Percentiles rank a stretch among this genome's conserved stretches.
These are phyloP conservation scores for Mortierella antarctica DNA, from an alignment of 192 early-diverging fungal species.

Conservation along the genomic window DNA sequence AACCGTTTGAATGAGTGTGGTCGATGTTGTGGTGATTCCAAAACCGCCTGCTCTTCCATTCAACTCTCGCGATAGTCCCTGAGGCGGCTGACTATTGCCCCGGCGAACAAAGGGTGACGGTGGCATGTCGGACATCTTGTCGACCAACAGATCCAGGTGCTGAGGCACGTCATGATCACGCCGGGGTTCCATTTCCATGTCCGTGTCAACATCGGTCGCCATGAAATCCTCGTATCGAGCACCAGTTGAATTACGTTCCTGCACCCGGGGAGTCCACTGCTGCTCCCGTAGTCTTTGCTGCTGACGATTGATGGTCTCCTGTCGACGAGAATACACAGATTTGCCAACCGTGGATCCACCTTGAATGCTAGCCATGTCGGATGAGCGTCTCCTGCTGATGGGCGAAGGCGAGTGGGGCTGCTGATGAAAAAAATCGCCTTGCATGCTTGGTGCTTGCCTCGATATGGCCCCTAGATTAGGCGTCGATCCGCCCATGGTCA, in stretches of 20 bases:
- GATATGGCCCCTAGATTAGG: not conserved
- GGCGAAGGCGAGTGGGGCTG: conserved; percentile 9
- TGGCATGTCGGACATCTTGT: conserved; percentile 6
- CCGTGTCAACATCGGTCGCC: conserved; percentile 18
- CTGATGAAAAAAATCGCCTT: not conserved
- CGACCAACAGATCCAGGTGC: conserved; percentile 29
- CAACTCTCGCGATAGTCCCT: not conserved
- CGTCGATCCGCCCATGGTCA: conserved; percentile 1
- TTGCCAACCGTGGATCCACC: conserved; percentile 22
- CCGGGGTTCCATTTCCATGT: conserved; percentile 12
- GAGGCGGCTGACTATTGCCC: not conserved
- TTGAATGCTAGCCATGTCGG: conserved; percentile 21
- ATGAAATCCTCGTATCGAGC: not conserved
- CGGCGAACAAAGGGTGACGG: not conserved
- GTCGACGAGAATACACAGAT: not conserved
- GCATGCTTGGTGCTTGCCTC: not conserved
- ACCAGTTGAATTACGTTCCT: conserved; percentile 1
- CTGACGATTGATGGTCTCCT: not conserved
- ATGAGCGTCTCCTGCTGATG: conserved; percentile 18
- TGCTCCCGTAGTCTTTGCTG: not conserved
- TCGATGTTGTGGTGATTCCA: conserved; percentile 1
- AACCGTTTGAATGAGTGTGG: conserved; percentile 25
- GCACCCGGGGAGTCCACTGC: conserved; percentile 1
- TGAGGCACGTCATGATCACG: conserved; percentile 15
- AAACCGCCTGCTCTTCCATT: not conserved